Base-by-base conservation (phyloP, 768 basidiomycete genomes). In the Pleurotus ostreatus region DNA sequence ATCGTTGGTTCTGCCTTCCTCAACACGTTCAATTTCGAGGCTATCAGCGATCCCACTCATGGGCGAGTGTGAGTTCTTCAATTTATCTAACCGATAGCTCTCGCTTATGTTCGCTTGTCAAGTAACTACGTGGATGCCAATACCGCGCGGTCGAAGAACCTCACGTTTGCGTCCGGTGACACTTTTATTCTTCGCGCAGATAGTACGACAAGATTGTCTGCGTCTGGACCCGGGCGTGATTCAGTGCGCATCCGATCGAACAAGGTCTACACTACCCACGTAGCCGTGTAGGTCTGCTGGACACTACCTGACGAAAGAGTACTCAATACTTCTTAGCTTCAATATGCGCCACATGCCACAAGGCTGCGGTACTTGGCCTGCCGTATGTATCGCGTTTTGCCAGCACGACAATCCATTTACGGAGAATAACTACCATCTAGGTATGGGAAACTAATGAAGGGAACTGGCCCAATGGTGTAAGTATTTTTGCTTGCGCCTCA, bases 271-370 rank as follows among this genome's bases (percentile, higher is more conserved):
- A 74, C 70, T 5, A 82, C 75, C 20, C 75, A 78, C 34, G 83
- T 84, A 51, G 75, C 77, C 38, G 72, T 85, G 82, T 82, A 65
- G 55, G 76, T 70, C 39, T 43, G 34, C 34, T n/a, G 43, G 22
- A 37, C 11, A 60, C 40, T n/a, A n/a, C 4, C 39, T 20, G 54
- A 46, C 13, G 45, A 49, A 11, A 54, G 18, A 22, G 47, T 30
- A 55, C 40, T 44, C 53, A 39, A 55, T 54, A n/a, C 45, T 37
- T 20, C 20, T 41, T n/a, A 77, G 72, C 37, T 73, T 81, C 59
- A 77, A 84, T 62, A 60, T 84, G 48, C 66, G 72, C 16, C 83
- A 85, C 63, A 85, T 85, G 81, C 84, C 84, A 9, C 71, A 81
- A 60, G 83, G 83, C 6, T 82, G 81, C 63, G 80, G 77, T 4